These are phyloP conservation scores for Solanum bulbocastanum DNA, from an alignment of 257 asterid genomes.

Conservation along the genomic window DNA sequence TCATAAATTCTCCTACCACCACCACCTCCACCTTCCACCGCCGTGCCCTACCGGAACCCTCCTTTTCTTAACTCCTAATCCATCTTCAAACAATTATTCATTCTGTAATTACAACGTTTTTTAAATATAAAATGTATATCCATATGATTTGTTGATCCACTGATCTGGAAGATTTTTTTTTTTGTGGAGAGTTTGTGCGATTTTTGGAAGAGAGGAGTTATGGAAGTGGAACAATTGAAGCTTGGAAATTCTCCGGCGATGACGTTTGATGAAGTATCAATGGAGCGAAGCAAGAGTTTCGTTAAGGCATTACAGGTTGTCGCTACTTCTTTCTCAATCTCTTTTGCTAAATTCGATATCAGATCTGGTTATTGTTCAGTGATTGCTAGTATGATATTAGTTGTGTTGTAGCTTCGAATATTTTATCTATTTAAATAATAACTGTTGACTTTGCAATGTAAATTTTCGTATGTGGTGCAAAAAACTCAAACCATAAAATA, in stretches of 20 bases:
- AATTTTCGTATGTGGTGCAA: neutral
- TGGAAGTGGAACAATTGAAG: constrained; percentile 34
- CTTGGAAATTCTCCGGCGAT: constrained; percentile 25
- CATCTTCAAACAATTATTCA: neutral
- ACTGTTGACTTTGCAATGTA: neutral
- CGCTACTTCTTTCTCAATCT: neutral
- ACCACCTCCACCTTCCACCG: neutral
- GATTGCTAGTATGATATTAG: neutral
- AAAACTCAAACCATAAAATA: neutral
- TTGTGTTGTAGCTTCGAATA: neutral
- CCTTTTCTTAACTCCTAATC: constrained; percentile 35
- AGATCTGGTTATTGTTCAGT: constrained; percentile 24
- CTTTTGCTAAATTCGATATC: constrained; percentile 6
- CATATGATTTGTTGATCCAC: neutral
- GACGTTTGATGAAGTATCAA: constrained; percentile 62
- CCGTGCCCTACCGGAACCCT: neutral
- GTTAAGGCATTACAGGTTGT: constrained; percentile 80
- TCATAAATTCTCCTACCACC: constrained; percentile 1
- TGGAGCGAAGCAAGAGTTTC: constrained; percentile 77
- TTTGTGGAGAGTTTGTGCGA: neutral
- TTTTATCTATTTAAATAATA: neutral
- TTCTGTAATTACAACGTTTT: neutral
- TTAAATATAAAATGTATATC: neutral
- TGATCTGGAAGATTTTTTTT: neutral
- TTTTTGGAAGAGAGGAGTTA: neutral